A percentile compares a stretch with the other conserved stretches of the same genome.
Evolutionary conservation across 345 rosid species (phyloP).

Genomic region (Populus simonii): DNA sequence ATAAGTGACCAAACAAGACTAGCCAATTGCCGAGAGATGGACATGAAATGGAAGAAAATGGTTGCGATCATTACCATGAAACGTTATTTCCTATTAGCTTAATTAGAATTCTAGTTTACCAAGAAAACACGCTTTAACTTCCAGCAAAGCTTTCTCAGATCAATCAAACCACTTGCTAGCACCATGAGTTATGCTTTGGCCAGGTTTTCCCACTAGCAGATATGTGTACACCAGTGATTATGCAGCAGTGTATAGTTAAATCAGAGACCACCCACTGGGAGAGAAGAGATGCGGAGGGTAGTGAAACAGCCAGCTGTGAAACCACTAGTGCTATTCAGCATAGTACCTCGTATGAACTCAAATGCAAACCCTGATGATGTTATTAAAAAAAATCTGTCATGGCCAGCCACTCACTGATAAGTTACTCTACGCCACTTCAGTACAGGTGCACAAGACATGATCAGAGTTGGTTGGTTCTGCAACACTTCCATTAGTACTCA

Average conservation of each 20-base stretch:
- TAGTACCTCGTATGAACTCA: background rate
- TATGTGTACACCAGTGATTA: background rate
- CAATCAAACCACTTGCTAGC: background rate
- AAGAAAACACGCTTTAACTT: too few relatives aligned
- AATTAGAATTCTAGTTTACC: too few relatives aligned
- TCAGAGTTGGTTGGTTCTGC: background rate
- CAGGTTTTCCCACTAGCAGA: background rate
- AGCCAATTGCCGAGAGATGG: too few relatives aligned
- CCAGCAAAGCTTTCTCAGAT: too few relatives aligned
- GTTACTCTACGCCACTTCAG: background rate
- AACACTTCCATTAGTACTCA: conserved; percentile 7
- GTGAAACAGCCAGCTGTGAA: background rate
- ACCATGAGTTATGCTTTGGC: background rate
- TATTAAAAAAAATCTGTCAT: background rate
- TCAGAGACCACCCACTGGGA: background rate
- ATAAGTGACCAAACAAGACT: too few relatives aligned
- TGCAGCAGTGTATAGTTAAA: background rate
- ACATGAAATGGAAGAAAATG: too few relatives aligned
- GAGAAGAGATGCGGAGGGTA: background rate
- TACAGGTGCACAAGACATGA: background rate
- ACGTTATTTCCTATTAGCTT: too few relatives aligned
- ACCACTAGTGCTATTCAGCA: background rate
- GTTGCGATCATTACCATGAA: too few relatives aligned
- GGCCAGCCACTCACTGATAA: background rate
- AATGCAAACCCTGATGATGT: background rate